A percentile compares a stretch with the other conserved stretches of the same genome.
phyloP scores from a whole-genome alignment of 2,329 filamentous ascomycete species.

The Celoporthe dispersa region DNA sequence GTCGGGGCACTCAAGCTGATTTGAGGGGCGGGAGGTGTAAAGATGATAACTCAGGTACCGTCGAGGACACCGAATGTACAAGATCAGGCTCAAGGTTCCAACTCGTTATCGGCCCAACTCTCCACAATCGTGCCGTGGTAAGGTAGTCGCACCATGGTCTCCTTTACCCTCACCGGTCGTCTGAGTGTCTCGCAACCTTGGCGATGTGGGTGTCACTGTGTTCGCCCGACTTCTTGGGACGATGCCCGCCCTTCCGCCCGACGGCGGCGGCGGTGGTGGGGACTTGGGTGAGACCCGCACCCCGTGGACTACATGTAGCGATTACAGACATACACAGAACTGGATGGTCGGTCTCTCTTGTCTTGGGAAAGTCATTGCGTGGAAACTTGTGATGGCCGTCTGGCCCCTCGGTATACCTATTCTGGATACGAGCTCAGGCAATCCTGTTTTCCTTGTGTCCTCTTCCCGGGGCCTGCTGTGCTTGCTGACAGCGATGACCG shows the following conservation, averaged over 20 bases:
- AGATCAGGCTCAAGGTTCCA: neutral
- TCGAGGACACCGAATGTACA: neutral
- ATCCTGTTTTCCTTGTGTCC: neutral
- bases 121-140: neutral
- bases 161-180: neutral
- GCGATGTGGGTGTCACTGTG: neutral
- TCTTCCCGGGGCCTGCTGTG: neutral
- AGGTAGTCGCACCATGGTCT: neutral
- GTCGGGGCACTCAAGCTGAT: neutral
- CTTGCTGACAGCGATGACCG: neutral
- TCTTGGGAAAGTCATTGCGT: neutral
- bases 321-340: neutral
- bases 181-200: constrained; percentile 26
- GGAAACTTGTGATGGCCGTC: neutral
- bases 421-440: neutral
- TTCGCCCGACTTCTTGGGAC: constrained; percentile 36
- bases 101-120: neutral
- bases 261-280: neutral
- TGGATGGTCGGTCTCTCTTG: neutral
- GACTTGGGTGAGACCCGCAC: too few relatives aligned
- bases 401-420: neutral
- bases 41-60: neutral
- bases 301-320: too few relatives aligned
- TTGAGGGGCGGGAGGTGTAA: neutral
- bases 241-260: constrained; percentile 38